These are phyloP conservation scores for Oropetium thomaeum DNA, from an alignment of 176 grass and related monocot species.

Conservation along the genomic window DNA sequence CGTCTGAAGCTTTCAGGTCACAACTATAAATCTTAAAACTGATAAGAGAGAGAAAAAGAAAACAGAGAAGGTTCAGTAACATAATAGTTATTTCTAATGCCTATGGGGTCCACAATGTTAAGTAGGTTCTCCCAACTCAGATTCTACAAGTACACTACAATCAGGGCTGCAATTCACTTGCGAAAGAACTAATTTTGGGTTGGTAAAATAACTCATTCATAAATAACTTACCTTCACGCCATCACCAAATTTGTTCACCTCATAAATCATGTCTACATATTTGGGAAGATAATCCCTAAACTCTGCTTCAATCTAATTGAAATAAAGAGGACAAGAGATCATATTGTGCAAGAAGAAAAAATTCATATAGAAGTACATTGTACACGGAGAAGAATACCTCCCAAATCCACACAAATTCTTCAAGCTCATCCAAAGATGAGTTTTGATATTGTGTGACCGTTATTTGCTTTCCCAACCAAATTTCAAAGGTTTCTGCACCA, in stretches of 20 bases:
- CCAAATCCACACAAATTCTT: too few relatives aligned
- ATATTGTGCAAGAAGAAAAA: neutral
- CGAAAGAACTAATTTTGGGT: neutral
- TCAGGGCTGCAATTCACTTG: neutral
- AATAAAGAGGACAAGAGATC: neutral
- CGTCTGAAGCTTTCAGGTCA: too few relatives aligned
- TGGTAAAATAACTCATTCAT: neutral
- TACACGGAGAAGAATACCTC: neutral
- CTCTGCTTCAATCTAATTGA: constrained; percentile 18
- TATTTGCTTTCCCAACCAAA: neutral
- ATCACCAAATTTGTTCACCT: neutral
- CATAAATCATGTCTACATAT: neutral
- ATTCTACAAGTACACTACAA: neutral
- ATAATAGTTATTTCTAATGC: too few relatives aligned
- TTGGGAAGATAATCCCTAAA: constrained; percentile 5
- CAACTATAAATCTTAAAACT: too few relatives aligned
- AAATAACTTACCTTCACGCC: constrained; percentile 11
- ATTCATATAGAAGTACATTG: neutral
- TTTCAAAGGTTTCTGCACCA: neutral
- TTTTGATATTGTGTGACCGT: neutral
- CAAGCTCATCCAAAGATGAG: too few relatives aligned
- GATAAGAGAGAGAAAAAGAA: too few relatives aligned
- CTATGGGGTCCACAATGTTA: too few relatives aligned
- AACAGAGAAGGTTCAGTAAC: too few relatives aligned
- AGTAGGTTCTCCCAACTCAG: too few relatives aligned